A percentile compares a stretch with the other conserved stretches of the same genome.
Conservation (phyloP, 345 rosid species). For the Citrus mangshanensis region DNA sequence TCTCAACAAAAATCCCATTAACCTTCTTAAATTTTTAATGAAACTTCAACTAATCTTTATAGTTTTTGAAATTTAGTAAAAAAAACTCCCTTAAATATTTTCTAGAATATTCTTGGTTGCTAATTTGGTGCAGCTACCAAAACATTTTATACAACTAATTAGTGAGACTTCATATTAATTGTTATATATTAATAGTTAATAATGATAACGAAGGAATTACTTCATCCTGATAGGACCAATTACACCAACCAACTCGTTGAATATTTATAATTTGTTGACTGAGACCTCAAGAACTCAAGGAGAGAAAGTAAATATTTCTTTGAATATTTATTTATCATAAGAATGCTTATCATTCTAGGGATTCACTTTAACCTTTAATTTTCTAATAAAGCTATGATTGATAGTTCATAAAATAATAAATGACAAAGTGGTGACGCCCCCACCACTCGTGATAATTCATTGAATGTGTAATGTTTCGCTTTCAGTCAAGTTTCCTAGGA, state of each 20-base stretch:
- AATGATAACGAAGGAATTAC: neutral
- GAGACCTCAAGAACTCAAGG: no score
- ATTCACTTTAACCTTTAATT: neutral
- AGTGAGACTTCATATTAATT: neutral
- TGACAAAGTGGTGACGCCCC: neutral
- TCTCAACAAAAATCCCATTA: neutral
- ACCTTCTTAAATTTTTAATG: no score
- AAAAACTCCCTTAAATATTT: no score
- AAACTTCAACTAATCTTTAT: neutral
- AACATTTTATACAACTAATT: no score
- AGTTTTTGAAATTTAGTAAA: neutral
- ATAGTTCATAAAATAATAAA: neutral
- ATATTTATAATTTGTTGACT: no score
- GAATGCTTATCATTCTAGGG: neutral
- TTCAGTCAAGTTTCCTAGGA: neutral
- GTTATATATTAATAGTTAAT: neutral
- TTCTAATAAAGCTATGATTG: neutral
- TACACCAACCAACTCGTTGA: neutral
- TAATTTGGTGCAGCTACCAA: no score
- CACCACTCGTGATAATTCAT: neutral
- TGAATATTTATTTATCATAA: neutral
- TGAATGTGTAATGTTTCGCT: neutral
- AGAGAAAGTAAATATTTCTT: no score
- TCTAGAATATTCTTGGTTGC: no score
- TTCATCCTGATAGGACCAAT: neutral